Conservation (phyloP, 106 monocot genomes). For the Dendrobium nobile region DNA sequence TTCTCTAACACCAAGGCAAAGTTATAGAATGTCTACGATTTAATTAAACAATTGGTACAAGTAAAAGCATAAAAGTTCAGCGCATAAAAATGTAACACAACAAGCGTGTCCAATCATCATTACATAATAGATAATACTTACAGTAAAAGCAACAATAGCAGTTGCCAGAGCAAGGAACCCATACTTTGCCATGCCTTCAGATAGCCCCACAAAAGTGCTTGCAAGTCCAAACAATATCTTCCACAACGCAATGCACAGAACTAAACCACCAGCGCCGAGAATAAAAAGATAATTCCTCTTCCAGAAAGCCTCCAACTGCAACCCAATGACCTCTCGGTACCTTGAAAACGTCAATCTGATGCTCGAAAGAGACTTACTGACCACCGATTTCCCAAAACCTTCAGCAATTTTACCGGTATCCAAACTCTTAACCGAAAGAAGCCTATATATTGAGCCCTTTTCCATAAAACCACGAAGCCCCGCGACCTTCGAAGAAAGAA, state of each 20-base stretch:
- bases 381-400: conserved; percentile 20
- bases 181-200: conserved; percentile 96
- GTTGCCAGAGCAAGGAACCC: conserved; percentile 90
- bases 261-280: conserved; percentile 57
- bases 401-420: conserved; percentile 12
- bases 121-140: conserved; percentile 41
- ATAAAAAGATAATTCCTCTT: conserved; percentile 75
- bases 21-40: not conserved
- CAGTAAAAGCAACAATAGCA: conserved; percentile 80
- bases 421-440: conserved; percentile 19
- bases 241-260: conserved; percentile 70
- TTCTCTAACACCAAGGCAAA: not conserved
- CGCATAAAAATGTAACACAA: not conserved
- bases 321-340: conserved; percentile 62
- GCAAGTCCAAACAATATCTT: conserved; percentile 85
- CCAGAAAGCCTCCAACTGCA: conserved; percentile 97
- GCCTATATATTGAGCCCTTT: not conserved
- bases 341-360: conserved; percentile 26
- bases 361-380: conserved; percentile 32
- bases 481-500: conserved; percentile 15
- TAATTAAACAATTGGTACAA: not conserved
- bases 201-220: conserved; percentile 77
- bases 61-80: not conserved
- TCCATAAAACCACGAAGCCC: conserved; percentile 13
- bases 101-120: not conserved